Evolutionary conservation across 352 stramenopile genomes (phyloP), one percentile per base, ranked within the genome.

Genomic region (Pythium apleroticum): DNA sequence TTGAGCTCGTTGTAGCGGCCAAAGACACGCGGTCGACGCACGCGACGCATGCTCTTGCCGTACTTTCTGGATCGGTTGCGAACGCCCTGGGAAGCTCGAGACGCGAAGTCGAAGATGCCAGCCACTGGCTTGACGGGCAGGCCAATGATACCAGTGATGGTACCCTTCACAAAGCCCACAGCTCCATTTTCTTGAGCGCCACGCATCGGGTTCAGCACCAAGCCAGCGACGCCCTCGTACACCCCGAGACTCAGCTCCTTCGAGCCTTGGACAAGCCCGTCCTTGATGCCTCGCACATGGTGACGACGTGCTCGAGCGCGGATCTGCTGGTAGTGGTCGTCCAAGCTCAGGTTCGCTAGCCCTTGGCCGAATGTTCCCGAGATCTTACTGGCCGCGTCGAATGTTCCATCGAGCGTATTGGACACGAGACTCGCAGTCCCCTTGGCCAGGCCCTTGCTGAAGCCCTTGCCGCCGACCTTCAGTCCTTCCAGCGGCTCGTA

Each of bases 401-500:
- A 95, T 19, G 88, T 96, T 4, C 88, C 88, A 24, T 96, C 88
- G 20, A 96, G 71, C 14, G 86, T 95, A 37, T 96, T 96, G 2
- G 85, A 82, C 50, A 96, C 89, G 25, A 96, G 66, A 82, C 86
- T 95, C 14, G 88, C 86, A 14, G 88, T 94, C 25, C 88, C 88
- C 59, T 96, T 96, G 6, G 88, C 88, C 24, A 96, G 64, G 19
- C 88, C 88, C 61, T 90, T 90, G 59, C 88, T 89, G 56, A 96
- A 95, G 12, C 86, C 84, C 62, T 95, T 92, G 9, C 87, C 86
- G 20, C 88, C 88, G 25, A 92, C 86, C 48, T 97, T 95, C 17
- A 97, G 74, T 31, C 93, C 93, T 70, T 98, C 88, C 20, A 98
- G 84, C 19, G 96, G 95, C 68, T 98, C 96, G 68, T 98, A 98